Base-by-base conservation (phyloP, 2,329 filamentous ascomycete genomes). In the Gnomoniopsis sp. region DNA sequence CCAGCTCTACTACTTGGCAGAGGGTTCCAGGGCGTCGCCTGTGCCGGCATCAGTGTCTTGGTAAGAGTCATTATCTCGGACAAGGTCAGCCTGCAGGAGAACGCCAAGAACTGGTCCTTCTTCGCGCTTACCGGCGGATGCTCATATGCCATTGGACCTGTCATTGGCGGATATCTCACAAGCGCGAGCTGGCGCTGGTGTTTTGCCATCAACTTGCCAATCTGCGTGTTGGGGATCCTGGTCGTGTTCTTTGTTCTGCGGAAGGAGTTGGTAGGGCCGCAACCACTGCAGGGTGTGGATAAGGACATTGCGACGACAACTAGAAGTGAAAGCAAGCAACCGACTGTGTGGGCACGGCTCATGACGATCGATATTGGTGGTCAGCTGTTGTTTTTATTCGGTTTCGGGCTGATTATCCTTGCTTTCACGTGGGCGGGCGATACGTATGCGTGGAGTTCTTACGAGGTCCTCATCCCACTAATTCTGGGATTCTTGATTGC, bases 1-100 rank as follows among this genome's bases (percentile, higher is more conserved):
- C 75, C 77, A 0, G 79, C 88, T 62, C 75, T 89, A 2, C 76
- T 89, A 0, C 73, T 88, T 3, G 87, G 87, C 1, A 77, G 87
- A 49, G 85, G 79, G 0, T 70, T 89, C 1, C 86, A 88, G 66
- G 86, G 87, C 11, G 67, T 86, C 1, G 81, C 82, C 6, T 81
- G 83, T 38, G 82, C 86, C 0, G 87, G 86, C 0, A 75, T 88
- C 14, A 79, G 81, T 63, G 85, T 86, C 33, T 71, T 84, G 36
- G 81, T 85, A 26, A 79, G 83, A 47, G 82, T 85, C 12, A 79
- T 88, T 17, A 74, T 90, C 12, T 82, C 86, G 0, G 86, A 89
- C 66, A 82, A 82, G 59, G 85, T 89, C 7, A 81, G 80, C 0
- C 69, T 87, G 11, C 73, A 78, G 49, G 85, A 88, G 61, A 86